These are phyloP conservation scores for Tylopilus subfusipes DNA, from an alignment of 768 basidiomycete species.

Conservation along the genomic window DNA sequence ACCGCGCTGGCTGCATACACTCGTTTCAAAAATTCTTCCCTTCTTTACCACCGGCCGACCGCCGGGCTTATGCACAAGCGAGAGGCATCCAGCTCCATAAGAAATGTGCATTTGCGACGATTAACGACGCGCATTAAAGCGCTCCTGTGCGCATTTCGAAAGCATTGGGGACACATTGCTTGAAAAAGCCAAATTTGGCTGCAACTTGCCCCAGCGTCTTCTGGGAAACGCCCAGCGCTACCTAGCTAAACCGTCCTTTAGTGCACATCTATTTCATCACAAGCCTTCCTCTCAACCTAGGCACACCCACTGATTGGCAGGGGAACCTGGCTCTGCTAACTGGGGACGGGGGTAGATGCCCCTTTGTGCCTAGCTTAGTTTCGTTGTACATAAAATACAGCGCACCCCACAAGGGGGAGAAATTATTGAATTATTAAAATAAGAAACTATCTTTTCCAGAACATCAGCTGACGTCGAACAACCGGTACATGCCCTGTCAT, in stretches of 20 bases:
- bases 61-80: not conserved
- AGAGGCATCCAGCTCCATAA: not conserved
- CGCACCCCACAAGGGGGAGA: too few species aligned
- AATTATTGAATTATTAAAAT: not conserved
- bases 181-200: not conserved
- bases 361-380: too few species aligned
- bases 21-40: not conserved
- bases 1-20: not conserved
- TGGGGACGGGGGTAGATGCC: too few species aligned
- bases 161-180: constrained; percentile 18
- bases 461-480: constrained; percentile 37
- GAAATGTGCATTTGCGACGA: not conserved
- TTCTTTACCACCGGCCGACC: not conserved
- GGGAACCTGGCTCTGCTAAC: too few species aligned
- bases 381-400: too few species aligned
- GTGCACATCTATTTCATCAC: too few species aligned
- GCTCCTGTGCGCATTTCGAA: constrained; percentile 5
- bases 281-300: too few species aligned
- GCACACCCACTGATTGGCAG: too few species aligned
- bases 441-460: constrained; percentile 27
- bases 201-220: not conserved
- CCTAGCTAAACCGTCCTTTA: too few species aligned
- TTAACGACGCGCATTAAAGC: not conserved
- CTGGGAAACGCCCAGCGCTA: too few species aligned
- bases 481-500: constrained; percentile 35